Conservation (phyloP, 352 stramenopile species). For the Phytophthora colocasiae region DNA sequence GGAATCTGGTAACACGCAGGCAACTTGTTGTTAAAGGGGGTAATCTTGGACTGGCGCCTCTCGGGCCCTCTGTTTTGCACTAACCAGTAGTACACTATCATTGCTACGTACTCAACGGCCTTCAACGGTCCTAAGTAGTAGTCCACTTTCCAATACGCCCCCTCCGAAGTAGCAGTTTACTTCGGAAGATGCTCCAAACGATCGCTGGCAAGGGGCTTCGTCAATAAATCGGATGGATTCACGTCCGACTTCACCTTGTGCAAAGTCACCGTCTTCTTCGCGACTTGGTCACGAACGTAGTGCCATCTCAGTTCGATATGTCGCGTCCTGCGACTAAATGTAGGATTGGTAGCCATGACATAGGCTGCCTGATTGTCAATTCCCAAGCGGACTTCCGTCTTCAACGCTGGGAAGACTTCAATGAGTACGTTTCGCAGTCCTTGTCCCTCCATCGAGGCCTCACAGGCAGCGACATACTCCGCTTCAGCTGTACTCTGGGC, state of each 20-base stretch:
- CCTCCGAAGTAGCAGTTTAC: neutral
- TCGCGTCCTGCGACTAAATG: slow-evolving; percentile 11
- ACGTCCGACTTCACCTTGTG: slow-evolving; percentile 11
- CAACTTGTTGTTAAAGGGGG: too few relatives aligned
- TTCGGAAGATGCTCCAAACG: slow-evolving; percentile 12
- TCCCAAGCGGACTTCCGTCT: neutral
- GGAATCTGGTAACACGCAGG: too few relatives aligned
- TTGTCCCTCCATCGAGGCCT: slow-evolving; percentile 23
- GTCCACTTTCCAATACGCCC: neutral
- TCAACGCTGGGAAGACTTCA: slow-evolving; percentile 12
- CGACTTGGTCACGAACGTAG: slow-evolving; percentile 20
- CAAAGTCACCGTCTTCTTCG: slow-evolving; percentile 3
- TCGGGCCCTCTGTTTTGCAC: too few relatives aligned
- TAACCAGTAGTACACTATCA: too few relatives aligned
- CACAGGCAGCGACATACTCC: slow-evolving; percentile 31
- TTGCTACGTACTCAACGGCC: too few relatives aligned
- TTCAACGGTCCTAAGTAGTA: too few relatives aligned
- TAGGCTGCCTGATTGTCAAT: slow-evolving; percentile 31
- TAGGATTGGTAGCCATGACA: slow-evolving; percentile 23
- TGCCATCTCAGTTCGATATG: slow-evolving; percentile 25
- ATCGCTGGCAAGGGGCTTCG: slow-evolving; percentile 13
- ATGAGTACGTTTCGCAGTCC: slow-evolving; percentile 8
- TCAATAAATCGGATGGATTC: slow-evolving; percentile 15
- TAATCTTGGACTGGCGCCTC: too few relatives aligned
- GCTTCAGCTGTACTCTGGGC: slow-evolving; percentile 24